Evolutionary conservation across 352 stramenopile genomes (phyloP), one percentile per base, ranked within the genome.

Genomic region (Phytophthora rubi): DNA sequence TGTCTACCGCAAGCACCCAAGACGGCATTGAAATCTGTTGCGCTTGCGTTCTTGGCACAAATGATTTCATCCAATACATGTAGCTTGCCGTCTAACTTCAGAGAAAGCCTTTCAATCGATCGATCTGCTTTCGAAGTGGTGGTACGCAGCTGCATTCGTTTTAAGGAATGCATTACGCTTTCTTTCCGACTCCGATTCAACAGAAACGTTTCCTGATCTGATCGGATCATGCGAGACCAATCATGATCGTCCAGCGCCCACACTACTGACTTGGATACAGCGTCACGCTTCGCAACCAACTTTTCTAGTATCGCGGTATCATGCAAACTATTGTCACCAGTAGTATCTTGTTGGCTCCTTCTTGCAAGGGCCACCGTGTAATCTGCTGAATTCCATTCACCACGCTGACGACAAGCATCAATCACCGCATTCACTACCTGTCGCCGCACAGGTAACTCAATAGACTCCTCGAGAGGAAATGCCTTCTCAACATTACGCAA

Each of bases 351-450:
- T 26, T 68, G n/a, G 2, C 21, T 59, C 6, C 37, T 69, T 26
- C 44, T 44, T 9, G 55, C 28, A 32, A 78, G 49, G 12, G 49
- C 56, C 6, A 75, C 30, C 13, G 30, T 45, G 15, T 74, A 63
- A 4, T 75, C 61, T n/a, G 74, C 66, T 16, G 57, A 76, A n/a
- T 68, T 63, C 83, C 81, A 91, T 21, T 84, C 62, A 2, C 52
- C 55, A 33, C 59, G 58, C 21, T 86, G 71, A 5, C 81, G 73
- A 45, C 81, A 91, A 9, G 71, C 73, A 67, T 92, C 84, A 6
- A 90, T 42, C n/a, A 89, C 59, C 6, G 61, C 76, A 55, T 81
- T 83, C 15, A 79, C 59, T 16, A 82, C 75, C 47, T 70, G 53
- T 10, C 70, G 62, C 28, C 53, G 59, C 3, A 81, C n/a, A n/a